phyloP scores from a whole-genome alignment of 2,329 filamentous ascomycete species.

The Fusarium cyanostomum region DNA sequence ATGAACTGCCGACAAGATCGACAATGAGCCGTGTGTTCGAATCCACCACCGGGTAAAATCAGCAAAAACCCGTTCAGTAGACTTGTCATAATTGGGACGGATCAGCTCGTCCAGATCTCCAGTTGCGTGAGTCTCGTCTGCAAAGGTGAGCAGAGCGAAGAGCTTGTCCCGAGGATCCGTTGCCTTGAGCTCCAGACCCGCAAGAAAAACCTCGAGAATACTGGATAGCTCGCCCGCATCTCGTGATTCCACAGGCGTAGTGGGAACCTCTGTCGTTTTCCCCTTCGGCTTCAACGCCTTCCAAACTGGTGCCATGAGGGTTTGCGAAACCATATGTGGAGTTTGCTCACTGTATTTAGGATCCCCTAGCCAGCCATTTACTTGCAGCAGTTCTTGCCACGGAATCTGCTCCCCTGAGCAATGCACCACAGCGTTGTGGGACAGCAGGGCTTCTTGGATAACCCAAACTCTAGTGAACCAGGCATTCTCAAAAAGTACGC shows the following conservation, averaged over 20 bases:
- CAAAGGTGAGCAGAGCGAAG: slow-evolving; percentile 27
- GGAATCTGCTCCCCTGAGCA: neutral
- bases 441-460: slow-evolving; percentile 26
- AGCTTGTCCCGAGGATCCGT: slow-evolving; percentile 31
- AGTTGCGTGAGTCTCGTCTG: slow-evolving; percentile 18
- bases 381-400: slow-evolving; percentile 21
- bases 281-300: slow-evolving; percentile 11
- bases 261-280: neutral
- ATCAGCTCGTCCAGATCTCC: slow-evolving; percentile 18
- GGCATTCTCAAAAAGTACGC: slow-evolving; percentile 20
- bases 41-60: slow-evolving; percentile 37
- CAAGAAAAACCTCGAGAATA: slow-evolving; percentile 26
- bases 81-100: slow-evolving; percentile 29
- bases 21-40: slow-evolving; percentile 9
- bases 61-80: slow-evolving; percentile 17
- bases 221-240: neutral
- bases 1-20: slow-evolving; percentile 19
- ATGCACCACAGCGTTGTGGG: slow-evolving; percentile 1
- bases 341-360: slow-evolving; percentile 5
- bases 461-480: slow-evolving; percentile 34
- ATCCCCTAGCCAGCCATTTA: slow-evolving; percentile 17
- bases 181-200: slow-evolving; percentile 26
- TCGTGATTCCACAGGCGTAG: neutral
- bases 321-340: slow-evolving; percentile 13
- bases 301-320: slow-evolving; percentile 31